Evolutionary conservation across 495 filamentous ascomycete genomes (phyloP), one percentile per base, ranked within the genome.

Genomic region (Oidiodendron maius): DNA sequence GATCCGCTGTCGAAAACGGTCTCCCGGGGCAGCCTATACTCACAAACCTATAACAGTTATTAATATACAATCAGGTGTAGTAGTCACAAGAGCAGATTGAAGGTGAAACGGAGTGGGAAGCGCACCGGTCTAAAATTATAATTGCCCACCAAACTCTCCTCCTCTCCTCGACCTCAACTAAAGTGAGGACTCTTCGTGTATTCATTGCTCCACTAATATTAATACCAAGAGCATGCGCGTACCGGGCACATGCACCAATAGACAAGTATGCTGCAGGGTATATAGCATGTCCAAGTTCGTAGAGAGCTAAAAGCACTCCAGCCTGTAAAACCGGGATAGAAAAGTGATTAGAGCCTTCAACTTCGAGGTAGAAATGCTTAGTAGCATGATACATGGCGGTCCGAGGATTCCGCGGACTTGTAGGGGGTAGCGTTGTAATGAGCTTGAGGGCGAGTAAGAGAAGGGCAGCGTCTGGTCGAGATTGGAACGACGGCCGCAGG

Each of bases 361-460:
- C 22, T 22, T 54, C 40, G n/a, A 44, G 40, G 34, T 62, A 50
- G 38, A 72, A 66, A 10, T 60, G 46, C 51, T 73, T 75, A 4
- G 61, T 58, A 4, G 63, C 47, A 18, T 39, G 42, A 48, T 76
- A 77, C 12, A 15, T 17, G 35, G 35, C 13, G 3, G n/a, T 37
- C 5, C 57, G 57, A 2, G 48, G 52, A 30, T 48, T 47, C n/a
- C 41, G 50, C 1, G 52, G 37, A 17, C 44, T 40, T 4, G 55
- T 51, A 8, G 25, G 23, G 4, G 61, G 53, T 8, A 42, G 18
- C 17, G 47, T 46, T n/a, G 48, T 52, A 18, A 69, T 44, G 2
- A 77, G 61, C 55, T 72, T 69, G 66, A 77, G 70, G 23, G 53
- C 61, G 11, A 76, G 52, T 39, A 71, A 68, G 6, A 77, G 63